These are phyloP conservation scores for Diaporthe capsici DNA, from an alignment of 2,329 filamentous ascomycete species.

Conservation along the genomic window DNA sequence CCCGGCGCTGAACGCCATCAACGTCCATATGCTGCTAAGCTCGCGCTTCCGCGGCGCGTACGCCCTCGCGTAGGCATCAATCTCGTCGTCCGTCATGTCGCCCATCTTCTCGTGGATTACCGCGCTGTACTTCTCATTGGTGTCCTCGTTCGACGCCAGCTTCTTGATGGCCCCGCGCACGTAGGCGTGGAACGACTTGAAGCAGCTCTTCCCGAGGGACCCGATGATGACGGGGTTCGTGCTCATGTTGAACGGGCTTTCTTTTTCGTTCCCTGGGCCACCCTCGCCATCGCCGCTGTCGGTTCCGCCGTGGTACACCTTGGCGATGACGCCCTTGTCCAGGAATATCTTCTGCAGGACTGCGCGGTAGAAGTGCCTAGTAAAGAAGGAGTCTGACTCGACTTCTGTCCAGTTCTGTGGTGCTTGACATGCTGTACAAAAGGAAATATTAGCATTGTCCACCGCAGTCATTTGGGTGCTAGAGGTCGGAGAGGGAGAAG, in stretches of 20 bases:
- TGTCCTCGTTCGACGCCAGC: constrained; percentile 70
- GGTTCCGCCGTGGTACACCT: constrained; percentile 60
- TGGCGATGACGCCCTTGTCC: constrained; percentile 82
- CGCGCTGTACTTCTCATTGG: constrained; percentile 68
- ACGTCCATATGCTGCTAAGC: constrained; percentile 87
- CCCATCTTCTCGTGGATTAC: constrained; percentile 77
- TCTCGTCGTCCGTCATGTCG: constrained; percentile 80
- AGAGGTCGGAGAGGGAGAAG: too few species aligned
- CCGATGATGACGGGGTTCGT: constrained; percentile 90
- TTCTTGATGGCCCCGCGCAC: constrained; percentile 86
- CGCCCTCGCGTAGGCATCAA: constrained; percentile 76
- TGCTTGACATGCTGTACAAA: constrained; percentile 78
- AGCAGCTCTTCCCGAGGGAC: constrained; percentile 84
- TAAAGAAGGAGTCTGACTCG: constrained; percentile 91
- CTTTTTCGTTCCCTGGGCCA: constrained; percentile 35
- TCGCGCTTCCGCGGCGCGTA: constrained; percentile 82
- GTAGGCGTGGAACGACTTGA: constrained; percentile 81
- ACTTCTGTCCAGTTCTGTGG: constrained; percentile 89
- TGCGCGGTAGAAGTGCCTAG: constrained; percentile 91
- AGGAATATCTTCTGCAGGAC: constrained; percentile 93
- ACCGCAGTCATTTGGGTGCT: neutral
- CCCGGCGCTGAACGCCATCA: constrained; percentile 96
- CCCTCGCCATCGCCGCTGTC: constrained; percentile 30
- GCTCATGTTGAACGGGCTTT: constrained; percentile 66
- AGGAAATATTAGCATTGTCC: neutral